These are phyloP conservation scores for Petunia axillaris DNA, from an alignment of 257 asterid genomes.

Conservation along the genomic window DNA sequence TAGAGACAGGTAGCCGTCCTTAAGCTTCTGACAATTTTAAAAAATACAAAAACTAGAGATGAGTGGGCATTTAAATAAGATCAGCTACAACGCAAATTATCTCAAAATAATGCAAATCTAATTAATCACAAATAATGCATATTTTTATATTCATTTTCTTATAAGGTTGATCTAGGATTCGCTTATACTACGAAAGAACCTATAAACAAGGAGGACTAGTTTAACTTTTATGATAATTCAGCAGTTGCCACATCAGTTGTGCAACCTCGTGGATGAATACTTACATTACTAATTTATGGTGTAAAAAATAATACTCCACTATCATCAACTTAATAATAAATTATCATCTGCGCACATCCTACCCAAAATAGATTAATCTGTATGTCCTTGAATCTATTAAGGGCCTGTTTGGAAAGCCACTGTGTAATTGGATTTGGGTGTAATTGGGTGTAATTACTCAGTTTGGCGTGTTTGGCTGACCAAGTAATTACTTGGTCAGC, in stretches of 20 bases:
- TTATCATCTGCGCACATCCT: not conserved
- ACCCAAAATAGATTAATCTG: not conserved
- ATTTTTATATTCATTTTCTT: not conserved
- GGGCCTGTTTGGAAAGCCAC: too few species aligned
- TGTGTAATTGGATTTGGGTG: too few species aligned
- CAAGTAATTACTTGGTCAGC: too few species aligned
- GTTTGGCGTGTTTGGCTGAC: too few species aligned
- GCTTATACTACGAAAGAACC: not conserved
- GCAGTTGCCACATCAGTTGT: conserved; percentile 18
- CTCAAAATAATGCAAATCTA: not conserved
- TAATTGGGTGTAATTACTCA: too few species aligned
- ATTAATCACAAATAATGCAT: not conserved
- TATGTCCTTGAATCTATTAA: too few species aligned
- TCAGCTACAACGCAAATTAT: not conserved
- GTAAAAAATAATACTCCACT: not conserved
- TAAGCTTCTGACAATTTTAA: too few species aligned
- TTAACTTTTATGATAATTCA: not conserved
- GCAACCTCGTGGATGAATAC: not conserved
- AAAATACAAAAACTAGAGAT: too few species aligned
- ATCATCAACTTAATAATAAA: not conserved
- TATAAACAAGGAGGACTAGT: too few species aligned
- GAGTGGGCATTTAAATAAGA: too few species aligned
- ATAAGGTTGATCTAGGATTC: not conserved
- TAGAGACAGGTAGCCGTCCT: too few species aligned
- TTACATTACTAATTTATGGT: not conserved